Percentiles rank a stretch among this genome's conserved stretches.
Conservation (phyloP, 805 yeast genomes). For the Wickerhamiella sergipiensis region DNA sequence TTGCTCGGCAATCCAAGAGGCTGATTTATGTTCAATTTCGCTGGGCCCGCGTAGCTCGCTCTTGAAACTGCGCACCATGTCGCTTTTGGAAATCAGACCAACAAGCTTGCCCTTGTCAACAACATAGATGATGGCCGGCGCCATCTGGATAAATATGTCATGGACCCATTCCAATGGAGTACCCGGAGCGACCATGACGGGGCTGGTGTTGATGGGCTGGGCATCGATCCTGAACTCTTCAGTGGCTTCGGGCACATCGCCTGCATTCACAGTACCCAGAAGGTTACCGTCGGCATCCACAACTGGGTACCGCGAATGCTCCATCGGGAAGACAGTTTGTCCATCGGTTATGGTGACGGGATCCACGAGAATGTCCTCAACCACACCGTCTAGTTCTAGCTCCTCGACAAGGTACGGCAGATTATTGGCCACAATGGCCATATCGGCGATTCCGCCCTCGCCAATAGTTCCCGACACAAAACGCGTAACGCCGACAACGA, state of each 20-base stretch:
- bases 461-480: conserved; percentile 67
- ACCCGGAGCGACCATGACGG: conserved; percentile 41
- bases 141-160: conserved; percentile 61
- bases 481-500: conserved; percentile 81
- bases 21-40: background rate
- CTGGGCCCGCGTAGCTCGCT: conserved; percentile 10
- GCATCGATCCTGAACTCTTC: background rate
- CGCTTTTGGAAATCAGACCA: conserved; percentile 81
- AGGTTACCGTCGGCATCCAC: conserved; percentile 22
- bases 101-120: conserved; percentile 42
- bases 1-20: background rate
- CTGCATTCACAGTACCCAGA: conserved; percentile 19
- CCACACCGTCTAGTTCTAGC: conserved; percentile 37
- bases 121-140: conserved; percentile 63
- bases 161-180: conserved; percentile 47
- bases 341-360: conserved; percentile 16
- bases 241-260: background rate
- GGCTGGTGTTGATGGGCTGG: conserved; percentile 30
- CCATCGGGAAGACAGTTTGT: conserved; percentile 11
- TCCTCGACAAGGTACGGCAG: conserved; percentile 72
- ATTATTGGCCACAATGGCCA: conserved; percentile 81
- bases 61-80: conserved; percentile 40
- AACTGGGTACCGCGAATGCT: conserved; percentile 27
- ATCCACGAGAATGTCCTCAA: conserved; percentile 50
- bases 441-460: conserved; percentile 85